A percentile compares a stretch with the other conserved stretches of the same genome.
phyloP scores from a whole-genome alignment of 116 monocot genomes.

The Posidonia oceanica region DNA sequence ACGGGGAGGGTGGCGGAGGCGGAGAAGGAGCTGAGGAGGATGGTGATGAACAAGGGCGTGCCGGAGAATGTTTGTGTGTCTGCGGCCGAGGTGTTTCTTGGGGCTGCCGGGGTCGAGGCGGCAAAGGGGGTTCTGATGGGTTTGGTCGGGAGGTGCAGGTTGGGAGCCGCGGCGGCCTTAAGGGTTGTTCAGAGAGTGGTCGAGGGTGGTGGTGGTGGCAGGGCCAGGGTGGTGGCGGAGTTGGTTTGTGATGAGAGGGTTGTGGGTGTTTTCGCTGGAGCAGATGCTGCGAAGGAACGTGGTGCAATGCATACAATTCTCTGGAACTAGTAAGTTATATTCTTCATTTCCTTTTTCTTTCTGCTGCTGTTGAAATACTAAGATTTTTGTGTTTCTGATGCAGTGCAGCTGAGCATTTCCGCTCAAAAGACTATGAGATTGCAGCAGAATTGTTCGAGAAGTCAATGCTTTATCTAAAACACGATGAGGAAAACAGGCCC shows the following conservation, averaged over 20 bases:
- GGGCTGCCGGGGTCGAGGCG: conserved; percentile 39
- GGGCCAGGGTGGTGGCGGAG: conserved; percentile 44
- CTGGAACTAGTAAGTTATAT: conserved; percentile 65
- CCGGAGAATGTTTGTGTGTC: conserved; percentile 50
- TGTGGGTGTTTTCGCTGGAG: conserved; percentile 35
- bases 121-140: conserved; percentile 42
- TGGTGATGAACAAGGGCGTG: conserved; percentile 37
- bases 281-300: conserved; percentile 33
- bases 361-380: neutral
- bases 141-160: conserved; percentile 40
- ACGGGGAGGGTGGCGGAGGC: conserved; percentile 52
- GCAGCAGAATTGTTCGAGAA: conserved; percentile 82
- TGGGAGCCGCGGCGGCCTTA: conserved; percentile 39
- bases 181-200: conserved; percentile 46
- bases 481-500: conserved; percentile 50
- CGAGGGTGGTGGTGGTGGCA: conserved; percentile 29
- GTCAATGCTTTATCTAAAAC: conserved; percentile 81
- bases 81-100: conserved; percentile 52
- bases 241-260: conserved; percentile 62
- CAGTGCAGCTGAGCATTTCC: conserved; percentile 86
- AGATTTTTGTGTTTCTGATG: neutral
- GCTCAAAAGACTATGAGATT: conserved; percentile 48
- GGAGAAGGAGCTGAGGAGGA: conserved; percentile 56
- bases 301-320: conserved; percentile 71
- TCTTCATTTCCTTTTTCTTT: neutral